Base-by-base conservation (phyloP, 2,329 filamentous ascomycete species). In the Fusarium metavorans region DNA sequence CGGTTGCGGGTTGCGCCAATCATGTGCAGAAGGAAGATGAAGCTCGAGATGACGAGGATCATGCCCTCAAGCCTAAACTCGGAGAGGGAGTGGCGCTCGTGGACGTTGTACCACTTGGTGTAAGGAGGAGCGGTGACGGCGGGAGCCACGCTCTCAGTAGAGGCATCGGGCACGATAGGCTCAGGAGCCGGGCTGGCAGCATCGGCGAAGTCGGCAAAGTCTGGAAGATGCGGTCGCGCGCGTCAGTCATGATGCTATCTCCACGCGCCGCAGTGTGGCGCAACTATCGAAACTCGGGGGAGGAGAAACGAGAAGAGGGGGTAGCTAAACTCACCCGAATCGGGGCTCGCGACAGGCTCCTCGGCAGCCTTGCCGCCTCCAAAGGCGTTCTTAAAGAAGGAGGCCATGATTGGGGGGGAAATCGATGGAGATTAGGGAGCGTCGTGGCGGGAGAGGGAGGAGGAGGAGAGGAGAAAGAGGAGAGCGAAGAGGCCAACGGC, bases 41-140 rank as follows among this genome's bases (percentile, higher is more conserved):
- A 75, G 64, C 92, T 80, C 77, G 98, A 90, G 80, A 95, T 87
- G 37, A 90, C 89, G 70, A 98, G 85, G 79, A 99, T 93, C 82
- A 95, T 86, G 69, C 94, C 93, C 86, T 99, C 97, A 79, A 92
- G 89, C 85, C 92, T 92, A 88, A 99, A 99, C 83, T 99, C 97
- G 80, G 88, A 89, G 70, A 92, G 86, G 30, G 92, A 92, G 80
- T 95, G 92, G 80, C 97, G 95, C 89, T 98, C 95, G 89, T 97
- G 97, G 71, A 98, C 88, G 66, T 95, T 95, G 86, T 98, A 99
- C 97, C 97, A 99, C 87, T 94, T 95, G 61, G 95, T 98, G 84
- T 93, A 98, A 16, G 94, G 93, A 30, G 87, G 85, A 50, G 82
- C 84, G 52, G 88, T 87, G 56, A 84, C 82, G 52, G 85, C 86